Evolutionary conservation across 2,329 filamentous ascomycete genomes (phyloP), one percentile per base, ranked within the genome.

Genomic region (Xylaria sp.): DNA sequence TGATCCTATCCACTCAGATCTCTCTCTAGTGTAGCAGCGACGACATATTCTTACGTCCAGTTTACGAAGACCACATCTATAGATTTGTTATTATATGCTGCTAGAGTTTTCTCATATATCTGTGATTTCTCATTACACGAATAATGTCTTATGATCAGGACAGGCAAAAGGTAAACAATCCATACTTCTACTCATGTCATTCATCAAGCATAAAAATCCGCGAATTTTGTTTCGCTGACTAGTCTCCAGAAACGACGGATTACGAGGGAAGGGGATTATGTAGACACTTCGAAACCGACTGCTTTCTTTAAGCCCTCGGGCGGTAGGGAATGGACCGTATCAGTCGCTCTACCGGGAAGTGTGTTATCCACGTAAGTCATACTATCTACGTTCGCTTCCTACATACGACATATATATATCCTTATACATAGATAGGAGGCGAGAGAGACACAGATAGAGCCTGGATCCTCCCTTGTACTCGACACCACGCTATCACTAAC

Each of bases 341-440:
- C 91, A 50, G 85, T 96, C 40, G 93, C 93, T 3, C 81, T 97
- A 35, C 92, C 93, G 1, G 92, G 91, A 40, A 95, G 92, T 77
- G 88, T 96, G 53, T 86, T 95, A 65, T 85, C 89, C 66, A 92
- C 92, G 92, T 93, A 82, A 69, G 83, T 80, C 35, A 62, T 48
- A 47, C 51, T 35, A 12, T n/a, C 60, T 54, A n/a, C 16, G 53
- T 21, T 35, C 48, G n/a, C 37, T 16, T 4, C n/a, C 18, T 44
- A 35, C 16, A 21, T 35, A 21, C 13, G 29, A 18, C n/a, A 5
- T n/a, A 9, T 4, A 32, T 29, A 32, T 53, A 27, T 32, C 5
- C n/a, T n/a, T 32, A 53, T 21, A 9, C 3, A 9, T 23, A 29
- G 9, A 6, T 5, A 59, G 59, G n/a, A 8, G 23, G 44, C 3